Base-by-base conservation (phyloP, 441 rosid species). In the Populus trichocarpa region DNA sequence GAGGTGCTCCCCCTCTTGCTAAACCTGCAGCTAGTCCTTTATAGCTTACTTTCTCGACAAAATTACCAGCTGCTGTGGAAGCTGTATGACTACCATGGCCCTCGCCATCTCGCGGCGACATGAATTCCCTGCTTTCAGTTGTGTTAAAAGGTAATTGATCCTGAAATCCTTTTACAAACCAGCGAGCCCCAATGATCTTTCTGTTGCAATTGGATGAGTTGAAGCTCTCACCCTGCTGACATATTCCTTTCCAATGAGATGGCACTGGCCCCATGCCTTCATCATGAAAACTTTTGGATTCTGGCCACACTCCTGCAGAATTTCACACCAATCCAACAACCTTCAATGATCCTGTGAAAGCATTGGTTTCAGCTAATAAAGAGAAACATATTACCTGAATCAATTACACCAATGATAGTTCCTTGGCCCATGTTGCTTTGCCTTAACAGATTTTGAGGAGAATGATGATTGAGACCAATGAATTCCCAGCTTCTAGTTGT, bases 21-120 rank as follows among this genome's bases (percentile, higher is more conserved):
- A 81, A 83, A 53, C 98, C 93, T 63, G 42, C 71, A 32, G 80
- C 90, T 5, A 90, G 84, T 13, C 93, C 93, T 74, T 68, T 83
- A 78, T 86, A 88, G 81, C 90, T 86, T 2, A 71, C 79, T 65
- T 83, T 85, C 12, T 79, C 76, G 57, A 90, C 87, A 36, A 81
- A 80, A 0, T 87, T 85, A n/a, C 98, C 95, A 0, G 82, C 93
- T 0, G 92, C 92, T 6, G 84, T 93, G 59, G 89, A 76, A 2
- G 94, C 82, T 0, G 93, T 91, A 79, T 91, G 97, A 0, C 91
- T 89, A 0, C 96, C 97, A 70, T 93, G 96, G 16, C 96, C 97
- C 35, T 78, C 66, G 7, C 80, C 80, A 73, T 84, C 94, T 81
- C 91, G 83, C 1, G 86, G 84, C 12, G 95, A 92, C 63, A 89